Evolutionary conservation across 192 early-diverging fungal species (phyloP), one percentile per base, ranked within the genome.

Genomic region (Linnemannia hyalina): DNA sequence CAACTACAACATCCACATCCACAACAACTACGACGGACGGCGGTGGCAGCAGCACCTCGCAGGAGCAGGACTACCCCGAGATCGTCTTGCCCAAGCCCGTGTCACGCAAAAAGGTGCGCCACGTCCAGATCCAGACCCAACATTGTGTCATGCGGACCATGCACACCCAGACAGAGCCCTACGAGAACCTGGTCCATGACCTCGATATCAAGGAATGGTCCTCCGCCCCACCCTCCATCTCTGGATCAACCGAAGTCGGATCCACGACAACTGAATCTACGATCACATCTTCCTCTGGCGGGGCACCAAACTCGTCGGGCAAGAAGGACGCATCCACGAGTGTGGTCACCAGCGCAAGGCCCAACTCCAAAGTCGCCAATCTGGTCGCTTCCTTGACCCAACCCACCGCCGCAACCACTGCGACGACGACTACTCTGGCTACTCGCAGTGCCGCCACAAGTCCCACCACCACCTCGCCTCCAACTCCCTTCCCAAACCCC

Each of bases 51-150:
- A 13, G 23, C 2, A 16, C 38, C 35, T 38, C 65, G 32, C 32
- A 65, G 1, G 6, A 23, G 4, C 57, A 74, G 16, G 76, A 77
- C 41, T 85, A 76, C 57, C 73, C 82, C 26, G 84, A 86, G 49
- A 75, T 86, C 20, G 29, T 60, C 32, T 47, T 86, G 7, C 79
- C 84, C 8, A 80, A 70, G 41, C 78, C 84, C 49, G 79, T 81
- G 6, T 77, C 84, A 6, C 84, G 84, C 47, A 86, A 86, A 42
- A 86, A 81, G 44, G 84, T 86, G 23, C 84, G 84, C 72, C 84
- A 86, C 55, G 84, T 86, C 40, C 84, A 86, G 68, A 86, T 86
- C 71, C 84, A 86, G 54, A 86, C 84, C 7, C 79, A 81, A 38
- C 84, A 86, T 41, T 86, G 79, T 38, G 57, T 86, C 23, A 81